Conservation (phyloP, 345 rosid genomes). For the Eucalyptus virginea region DNA sequence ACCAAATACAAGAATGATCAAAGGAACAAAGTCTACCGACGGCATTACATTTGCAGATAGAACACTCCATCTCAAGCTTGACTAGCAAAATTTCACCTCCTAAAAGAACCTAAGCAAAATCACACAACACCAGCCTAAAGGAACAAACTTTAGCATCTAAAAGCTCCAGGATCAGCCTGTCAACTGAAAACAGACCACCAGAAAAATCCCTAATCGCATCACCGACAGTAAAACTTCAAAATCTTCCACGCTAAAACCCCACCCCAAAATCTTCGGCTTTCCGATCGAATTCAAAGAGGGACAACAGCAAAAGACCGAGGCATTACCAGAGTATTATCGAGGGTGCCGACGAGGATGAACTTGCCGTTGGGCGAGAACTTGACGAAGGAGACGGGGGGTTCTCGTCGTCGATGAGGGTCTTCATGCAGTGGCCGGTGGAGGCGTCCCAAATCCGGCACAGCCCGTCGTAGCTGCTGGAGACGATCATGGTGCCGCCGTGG, state of each 20-base stretch:
- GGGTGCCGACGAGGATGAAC: conserved; percentile 84
- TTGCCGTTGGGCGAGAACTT: conserved; percentile 91
- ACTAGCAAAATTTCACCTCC: not conserved
- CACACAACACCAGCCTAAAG: not conserved
- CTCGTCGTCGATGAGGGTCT: conserved; percentile 83
- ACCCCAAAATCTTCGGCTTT: not conserved
- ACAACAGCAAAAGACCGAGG: not conserved
- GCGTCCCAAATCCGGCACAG: conserved; percentile 88
- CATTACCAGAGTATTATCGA: conserved; percentile 75
- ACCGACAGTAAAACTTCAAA: too few species aligned
- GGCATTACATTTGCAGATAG: not conserved
- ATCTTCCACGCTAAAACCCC: not conserved
- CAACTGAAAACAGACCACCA: not conserved
- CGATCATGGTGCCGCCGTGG: conserved; percentile 69
- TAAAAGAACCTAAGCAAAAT: not conserved
- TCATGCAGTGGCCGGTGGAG: conserved; percentile 78
- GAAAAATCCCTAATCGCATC: not conserved
- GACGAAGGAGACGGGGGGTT: conserved; percentile 90
- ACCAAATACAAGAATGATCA: not conserved
- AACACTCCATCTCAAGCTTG: not conserved
- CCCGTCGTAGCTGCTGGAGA: conserved; percentile 92
- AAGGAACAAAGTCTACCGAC: not conserved
- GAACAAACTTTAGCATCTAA: not conserved
- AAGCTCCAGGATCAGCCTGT: not conserved
- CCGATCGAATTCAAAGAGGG: not conserved